Evolutionary conservation across 108 stramenopile genomes (phyloP), one percentile per base, ranked within the genome.

Genomic region (Discostella stelligeroides): DNA sequence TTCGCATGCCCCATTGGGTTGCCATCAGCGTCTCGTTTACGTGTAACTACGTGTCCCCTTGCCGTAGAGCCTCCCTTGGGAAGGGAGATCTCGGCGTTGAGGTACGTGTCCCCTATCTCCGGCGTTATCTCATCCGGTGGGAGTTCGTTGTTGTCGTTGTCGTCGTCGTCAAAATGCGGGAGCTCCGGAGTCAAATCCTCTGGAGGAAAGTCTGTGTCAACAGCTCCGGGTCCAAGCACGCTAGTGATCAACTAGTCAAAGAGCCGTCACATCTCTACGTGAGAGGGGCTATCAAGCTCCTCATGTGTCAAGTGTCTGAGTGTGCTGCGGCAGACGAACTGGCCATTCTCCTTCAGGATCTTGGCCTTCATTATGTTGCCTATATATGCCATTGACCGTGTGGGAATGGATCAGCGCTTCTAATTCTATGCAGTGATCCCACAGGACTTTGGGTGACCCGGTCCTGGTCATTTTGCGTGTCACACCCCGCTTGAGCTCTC

Each of bases 1-100:
- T 58, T 50, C 0, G 34, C 23, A 0, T n/a, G 13, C 4, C 80
- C 81, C 46, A 82, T 40, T 2, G 79, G 76, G 18, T 65, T 68
- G 0, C 81, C 84, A 64, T 68, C 62, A n/a, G 53, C 49, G n/a
- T 76, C 50, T 0, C 76, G 48, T 51, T 84, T 84, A 0, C 73
- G 66, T 20, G 48, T 12, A 1, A 17, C 42, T 21, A 86, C 79
- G 11, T 42, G 76, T 58, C 70, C 82, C 21, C 27, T 59, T 11
- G 38, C 10, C 46, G 50, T 8, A 2, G 30, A 25, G 39, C 51
- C 66, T 0, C 75, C 79, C 7, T 27, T 15, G 3, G 82, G 80
- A 2, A 86, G 0, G 9, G 40, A n/a, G 2, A 80, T 68, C 15
- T 76, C 65, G 21, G 66, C 59, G 17, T 55, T 45, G 14, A 85